phyloP scores from a whole-genome alignment of 192 early-diverging fungal genomes.

The Coemansia sp. region DNA sequence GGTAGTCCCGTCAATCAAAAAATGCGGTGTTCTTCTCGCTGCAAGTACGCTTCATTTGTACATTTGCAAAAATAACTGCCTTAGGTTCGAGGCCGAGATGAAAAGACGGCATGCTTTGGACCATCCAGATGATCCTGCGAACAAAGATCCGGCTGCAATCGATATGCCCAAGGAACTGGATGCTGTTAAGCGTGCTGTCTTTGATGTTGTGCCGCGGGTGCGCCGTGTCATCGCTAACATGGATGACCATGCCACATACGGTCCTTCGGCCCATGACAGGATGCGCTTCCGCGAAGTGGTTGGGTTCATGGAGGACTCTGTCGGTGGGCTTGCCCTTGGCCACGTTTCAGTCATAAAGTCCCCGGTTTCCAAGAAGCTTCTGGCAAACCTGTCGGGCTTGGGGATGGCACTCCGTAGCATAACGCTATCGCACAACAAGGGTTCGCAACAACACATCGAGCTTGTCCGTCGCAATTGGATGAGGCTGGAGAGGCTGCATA shows the following conservation, averaged over 20 bases:
- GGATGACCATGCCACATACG: neutral
- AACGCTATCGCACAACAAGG: slow-evolving; percentile 15
- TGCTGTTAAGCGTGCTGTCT: neutral
- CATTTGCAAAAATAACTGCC: neutral
- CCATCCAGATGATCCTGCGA: neutral
- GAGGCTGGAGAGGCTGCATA: slow-evolving; percentile 20
- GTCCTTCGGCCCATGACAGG: neutral
- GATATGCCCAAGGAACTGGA: neutral
- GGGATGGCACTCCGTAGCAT: slow-evolving; percentile 25
- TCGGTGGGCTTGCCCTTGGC: neutral
- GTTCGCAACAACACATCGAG: slow-evolving; percentile 20
- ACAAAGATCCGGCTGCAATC: neutral
- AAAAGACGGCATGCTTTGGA: neutral
- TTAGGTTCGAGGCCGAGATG: neutral
- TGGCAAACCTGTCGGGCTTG: neutral
- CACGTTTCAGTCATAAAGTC: slow-evolving; percentile 11
- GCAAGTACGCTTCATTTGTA: slow-evolving; percentile 8
- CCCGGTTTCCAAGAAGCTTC: slow-evolving; percentile 8
- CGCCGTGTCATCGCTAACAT: neutral
- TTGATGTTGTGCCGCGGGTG: neutral
- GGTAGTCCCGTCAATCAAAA: slow-evolving; percentile 1
- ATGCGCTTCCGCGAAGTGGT: neutral
- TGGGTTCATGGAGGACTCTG: slow-evolving; percentile 2
- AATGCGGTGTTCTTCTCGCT: neutral
- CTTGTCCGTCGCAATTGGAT: slow-evolving; percentile 22